These are phyloP conservation scores for Flammula alnicola DNA, from an alignment of 1,284 basidiomycete species.

Conservation along the genomic window DNA sequence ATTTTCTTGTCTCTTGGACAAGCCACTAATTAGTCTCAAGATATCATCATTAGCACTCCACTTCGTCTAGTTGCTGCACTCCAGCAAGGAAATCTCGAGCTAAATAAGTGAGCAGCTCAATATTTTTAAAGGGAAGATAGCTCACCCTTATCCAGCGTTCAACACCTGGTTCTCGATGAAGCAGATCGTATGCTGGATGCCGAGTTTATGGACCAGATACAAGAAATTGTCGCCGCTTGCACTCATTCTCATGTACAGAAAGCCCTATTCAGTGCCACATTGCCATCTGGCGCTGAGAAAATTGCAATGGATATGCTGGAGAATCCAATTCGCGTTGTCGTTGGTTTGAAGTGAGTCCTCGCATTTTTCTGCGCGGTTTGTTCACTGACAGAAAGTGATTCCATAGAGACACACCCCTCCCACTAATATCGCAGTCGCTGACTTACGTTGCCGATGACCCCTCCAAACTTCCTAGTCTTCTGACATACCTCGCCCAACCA, in stretches of 20 bases:
- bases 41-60: slow-evolving; percentile 84
- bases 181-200: slow-evolving; percentile 89
- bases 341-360: slow-evolving; percentile 86
- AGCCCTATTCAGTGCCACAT: slow-evolving; percentile 92
- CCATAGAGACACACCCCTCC: slow-evolving; percentile 83
- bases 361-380: no score
- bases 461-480: slow-evolving; percentile 89
- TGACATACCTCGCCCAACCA: slow-evolving; percentile 80
- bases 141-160: slow-evolving; percentile 56
- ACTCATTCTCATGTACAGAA: slow-evolving; percentile 78
- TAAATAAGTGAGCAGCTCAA: slow-evolving; percentile 64
- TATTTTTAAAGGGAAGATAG: slow-evolving; percentile 13
- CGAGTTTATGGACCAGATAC: slow-evolving; percentile 89
- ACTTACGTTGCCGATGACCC: slow-evolving; percentile 92
- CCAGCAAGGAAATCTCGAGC: slow-evolving; percentile 65
- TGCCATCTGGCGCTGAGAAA: slow-evolving; percentile 89
- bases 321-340: slow-evolving; percentile 87
- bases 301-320: slow-evolving; percentile 85
- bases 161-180: slow-evolving; percentile 88
- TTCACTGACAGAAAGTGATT: slow-evolving; percentile 8
- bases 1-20: not conserved
- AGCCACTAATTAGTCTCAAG: slow-evolving; percentile 42
- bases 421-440: slow-evolving; percentile 84
- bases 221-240: slow-evolving; percentile 89
- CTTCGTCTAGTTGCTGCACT: slow-evolving; percentile 78